Base-by-base conservation (phyloP, 768 basidiomycete species). In the Nevesoporus exiguus region DNA sequence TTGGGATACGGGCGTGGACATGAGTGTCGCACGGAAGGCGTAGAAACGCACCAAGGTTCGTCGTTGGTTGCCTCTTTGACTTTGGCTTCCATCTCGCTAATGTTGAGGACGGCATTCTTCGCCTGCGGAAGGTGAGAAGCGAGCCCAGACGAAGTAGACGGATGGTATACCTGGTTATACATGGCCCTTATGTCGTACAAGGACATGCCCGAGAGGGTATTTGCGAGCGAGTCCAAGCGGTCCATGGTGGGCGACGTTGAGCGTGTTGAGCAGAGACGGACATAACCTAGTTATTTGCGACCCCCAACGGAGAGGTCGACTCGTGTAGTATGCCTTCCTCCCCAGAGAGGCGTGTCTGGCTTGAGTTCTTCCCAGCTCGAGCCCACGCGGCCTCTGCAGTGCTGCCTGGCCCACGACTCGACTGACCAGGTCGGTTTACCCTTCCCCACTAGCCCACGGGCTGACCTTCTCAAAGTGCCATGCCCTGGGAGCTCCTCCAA, bases 51-150 rank as follows among this genome's bases (percentile, higher is more conserved):
- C 96, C 97, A 99, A 52, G 97, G 88, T 59, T 99, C 97, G 63
- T 98, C 94, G 56, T 98, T 98, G 0, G 97, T 99, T 2, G 96
- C 97, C 56, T 98, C 96, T 59, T 84, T 79, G 17, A 98, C 96
- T 74, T 97, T 98, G 8, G 89, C 90, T 72, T 99, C 96, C 84
- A 91, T 96, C 75, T 98, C 96, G 62, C 88, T 92, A 56, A 98
- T 80, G 73, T 98, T 98, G 62, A 99, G 80, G 19, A 98, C 95
- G 56, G 93, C 85, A 71, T 97, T 97, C 77, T 93, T 96, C 27
- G 96, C 96, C 90, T 94, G 56, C 6, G 49, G n/a, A 25, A 13
- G 52, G 59, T 59, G 49, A 60, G 52, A 31, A 25, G 19, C 13
- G 24, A 24, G 39, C 29, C 24, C 34, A 25, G 49, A 49, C 40